Base-by-base conservation (phyloP, 805 yeast species). In the Barnettozyma californica region DNA sequence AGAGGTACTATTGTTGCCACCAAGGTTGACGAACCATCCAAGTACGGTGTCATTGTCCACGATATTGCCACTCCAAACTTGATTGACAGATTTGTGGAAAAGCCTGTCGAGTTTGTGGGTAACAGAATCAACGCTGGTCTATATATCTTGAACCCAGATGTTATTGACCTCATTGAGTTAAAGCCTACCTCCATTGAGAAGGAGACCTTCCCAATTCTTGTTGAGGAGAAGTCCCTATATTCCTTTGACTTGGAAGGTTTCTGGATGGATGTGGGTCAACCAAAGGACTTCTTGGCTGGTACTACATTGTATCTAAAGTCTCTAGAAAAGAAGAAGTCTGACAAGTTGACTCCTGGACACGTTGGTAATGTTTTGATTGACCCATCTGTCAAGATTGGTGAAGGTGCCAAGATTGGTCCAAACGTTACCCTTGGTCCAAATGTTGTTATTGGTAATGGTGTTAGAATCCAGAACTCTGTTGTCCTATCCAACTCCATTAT, bases 211-310 rank as follows among this genome's bases (percentile, higher is more conserved):
- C 99, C 99, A 64, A 74, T 77, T 64, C 81, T 94, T 63, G 97
- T 95, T 58, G 95, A 87, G 73, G 75, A 84, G 68, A 90, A 85
- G 67, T 79, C 84, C 53, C 80, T 94, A 64, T 94, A 84, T 80
- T 91, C 98, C 47, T 94, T 87, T 66, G 99, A 94, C 73, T 82
- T 94, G 67, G 97, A 94, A 78, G 98, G 99, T 59, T 94, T 83
- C 87, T 94, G 99, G 99, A 94, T 94, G 99, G 99, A 94, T 73
- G 97, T 94, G 61, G 99, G 99, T 73, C 99, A 94, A 79, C 99
- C 99, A 80, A 94, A 92, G 82, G 99, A 94, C 75, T 94, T 90
- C 84, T 75, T 94, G 58, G 83, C 96, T 52, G 99, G 99, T 71
- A 88, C 97, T 64, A 83, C 90, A 61, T 77, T 92, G 57, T 94